These are phyloP conservation scores for Wickerhamomyces ciferrii DNA, from an alignment of 805 yeast species.

Conservation along the genomic window DNA sequence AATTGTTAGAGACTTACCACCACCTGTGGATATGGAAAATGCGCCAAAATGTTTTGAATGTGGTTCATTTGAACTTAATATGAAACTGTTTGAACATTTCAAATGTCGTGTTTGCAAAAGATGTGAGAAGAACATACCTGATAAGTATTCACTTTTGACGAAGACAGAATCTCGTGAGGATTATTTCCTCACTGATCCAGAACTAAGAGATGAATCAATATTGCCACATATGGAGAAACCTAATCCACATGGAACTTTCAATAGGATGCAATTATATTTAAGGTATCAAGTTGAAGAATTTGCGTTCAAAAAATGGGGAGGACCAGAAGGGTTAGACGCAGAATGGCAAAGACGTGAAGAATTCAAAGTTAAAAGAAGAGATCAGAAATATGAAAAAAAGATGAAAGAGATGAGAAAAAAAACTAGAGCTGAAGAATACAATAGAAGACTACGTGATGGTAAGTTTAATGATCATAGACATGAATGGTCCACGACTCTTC, in stretches of 20 bases:
- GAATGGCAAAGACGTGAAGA: constrained; percentile 88
- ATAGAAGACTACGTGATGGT: constrained; percentile 60
- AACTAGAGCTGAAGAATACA: constrained; percentile 87
- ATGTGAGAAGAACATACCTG: constrained; percentile 71
- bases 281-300: constrained; percentile 90
- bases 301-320: constrained; percentile 94
- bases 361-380: constrained; percentile 65
- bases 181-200: constrained; percentile 91
- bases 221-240: constrained; percentile 82
- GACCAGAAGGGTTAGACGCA: constrained; percentile 79
- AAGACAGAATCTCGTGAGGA: constrained; percentile 95
- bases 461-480: constrained; percentile 64
- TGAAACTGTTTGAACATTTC: constrained; percentile 64
- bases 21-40: constrained; percentile 63
- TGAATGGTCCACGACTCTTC: constrained; percentile 60
- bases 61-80: constrained; percentile 73
- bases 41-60: constrained; percentile 89
- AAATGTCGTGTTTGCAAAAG: constrained; percentile 70
- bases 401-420: constrained; percentile 84
- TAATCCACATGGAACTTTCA: constrained; percentile 87
- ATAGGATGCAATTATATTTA: constrained; percentile 87
- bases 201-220: constrained; percentile 62
- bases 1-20: constrained; percentile 50
- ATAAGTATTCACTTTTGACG: constrained; percentile 84
- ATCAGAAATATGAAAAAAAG: constrained; percentile 71